Conservation (phyloP, 768 basidiomycete species). For the Tylopilus felleus region DNA sequence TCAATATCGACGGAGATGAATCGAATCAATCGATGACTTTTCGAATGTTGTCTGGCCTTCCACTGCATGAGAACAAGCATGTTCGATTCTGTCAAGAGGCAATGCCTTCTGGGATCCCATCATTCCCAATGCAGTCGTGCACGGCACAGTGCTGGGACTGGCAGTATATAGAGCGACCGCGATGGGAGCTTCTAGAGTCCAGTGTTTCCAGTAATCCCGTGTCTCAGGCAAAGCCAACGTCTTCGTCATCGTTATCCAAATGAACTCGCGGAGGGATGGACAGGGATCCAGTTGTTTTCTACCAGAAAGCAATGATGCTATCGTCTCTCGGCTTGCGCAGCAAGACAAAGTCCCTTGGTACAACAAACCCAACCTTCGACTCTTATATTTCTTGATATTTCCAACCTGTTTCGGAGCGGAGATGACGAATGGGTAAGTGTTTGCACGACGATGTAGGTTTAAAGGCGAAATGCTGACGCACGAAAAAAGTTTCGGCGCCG, state of each 20-base stretch:
- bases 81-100: too few relatives aligned
- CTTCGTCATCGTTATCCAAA: not conserved
- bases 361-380: slow-evolving; percentile 53
- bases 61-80: too few relatives aligned
- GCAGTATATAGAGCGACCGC: too few relatives aligned
- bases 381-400: slow-evolving; percentile 53
- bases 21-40: too few relatives aligned
- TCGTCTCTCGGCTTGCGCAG: slow-evolving; percentile 20
- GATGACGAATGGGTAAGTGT: slow-evolving; percentile 4
- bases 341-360: slow-evolving; percentile 56
- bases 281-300: not conserved
- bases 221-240: not conserved
- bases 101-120: too few relatives aligned
- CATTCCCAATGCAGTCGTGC: too few relatives aligned
- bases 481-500: slow-evolving; percentile 29
- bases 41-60: too few relatives aligned
- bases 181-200: too few relatives aligned
- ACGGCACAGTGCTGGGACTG: too few relatives aligned
- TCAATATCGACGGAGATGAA: too few relatives aligned
- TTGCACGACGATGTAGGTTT: not conserved
- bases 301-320: slow-evolving; percentile 5
- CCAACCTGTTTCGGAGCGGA: slow-evolving; percentile 31
- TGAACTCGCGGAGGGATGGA: not conserved
- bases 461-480: not conserved
- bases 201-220: not conserved